These are phyloP conservation scores for Sclerotinia minor DNA, from an alignment of 2,329 filamentous ascomycete genomes.

Conservation along the genomic window DNA sequence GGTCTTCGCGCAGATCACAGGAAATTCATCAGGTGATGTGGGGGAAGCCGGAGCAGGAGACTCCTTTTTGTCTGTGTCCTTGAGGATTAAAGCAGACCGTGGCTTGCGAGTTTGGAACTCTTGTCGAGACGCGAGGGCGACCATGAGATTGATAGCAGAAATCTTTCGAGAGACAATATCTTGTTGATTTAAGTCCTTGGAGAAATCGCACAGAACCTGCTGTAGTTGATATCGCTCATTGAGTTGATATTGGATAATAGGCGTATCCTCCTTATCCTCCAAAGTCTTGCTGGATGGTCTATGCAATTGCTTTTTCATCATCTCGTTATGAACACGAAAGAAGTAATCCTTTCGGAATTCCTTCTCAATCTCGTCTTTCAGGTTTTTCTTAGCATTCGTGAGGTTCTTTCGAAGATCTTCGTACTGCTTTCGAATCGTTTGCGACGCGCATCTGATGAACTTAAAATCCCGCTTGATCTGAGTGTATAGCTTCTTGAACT, in stretches of 20 bases:
- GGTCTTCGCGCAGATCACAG: slow-evolving; percentile 18
- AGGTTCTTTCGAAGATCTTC: slow-evolving; percentile 26
- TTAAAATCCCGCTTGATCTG: slow-evolving; percentile 25
- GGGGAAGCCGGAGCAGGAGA: background rate
- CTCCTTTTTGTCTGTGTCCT: background rate
- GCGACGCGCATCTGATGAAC: slow-evolving; percentile 28
- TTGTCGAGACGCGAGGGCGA: slow-evolving; percentile 17
- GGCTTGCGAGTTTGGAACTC: slow-evolving; percentile 12
- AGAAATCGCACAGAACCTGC: slow-evolving; percentile 31
- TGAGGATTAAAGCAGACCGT: slow-evolving; percentile 1
- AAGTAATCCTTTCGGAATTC: slow-evolving; percentile 29
- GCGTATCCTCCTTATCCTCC: slow-evolving; percentile 23
- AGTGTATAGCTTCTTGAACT: slow-evolving; percentile 25
- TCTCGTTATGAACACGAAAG: slow-evolving; percentile 30
- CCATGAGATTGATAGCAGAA: slow-evolving; percentile 21
- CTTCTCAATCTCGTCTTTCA: slow-evolving; percentile 22
- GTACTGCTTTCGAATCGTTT: slow-evolving; percentile 23
- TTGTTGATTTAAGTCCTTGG: slow-evolving; percentile 25
- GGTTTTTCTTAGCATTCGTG: slow-evolving; percentile 27
- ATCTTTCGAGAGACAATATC: slow-evolving; percentile 28
- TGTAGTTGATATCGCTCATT: slow-evolving; percentile 29
- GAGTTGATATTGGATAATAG: slow-evolving; percentile 30
- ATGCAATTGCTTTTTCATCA: slow-evolving; percentile 31
- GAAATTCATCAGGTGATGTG: slow-evolving; percentile 8
- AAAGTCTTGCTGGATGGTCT: slow-evolving; percentile 18